Evolutionary conservation across 139 green algal species (phyloP).

Genomic region (Parachlorella kessleri): DNA sequence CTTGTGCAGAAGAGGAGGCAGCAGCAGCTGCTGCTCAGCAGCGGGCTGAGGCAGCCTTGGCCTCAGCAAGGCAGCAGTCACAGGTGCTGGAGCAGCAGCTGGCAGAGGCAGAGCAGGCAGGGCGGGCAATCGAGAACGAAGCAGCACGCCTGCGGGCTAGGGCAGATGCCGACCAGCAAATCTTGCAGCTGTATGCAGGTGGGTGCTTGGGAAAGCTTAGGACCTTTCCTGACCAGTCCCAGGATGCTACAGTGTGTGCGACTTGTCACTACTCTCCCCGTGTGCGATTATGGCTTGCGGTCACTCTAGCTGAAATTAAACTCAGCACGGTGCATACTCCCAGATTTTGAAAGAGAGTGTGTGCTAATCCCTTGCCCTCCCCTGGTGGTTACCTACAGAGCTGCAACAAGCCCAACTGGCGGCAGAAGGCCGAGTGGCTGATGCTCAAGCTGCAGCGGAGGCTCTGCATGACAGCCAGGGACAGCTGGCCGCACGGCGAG

Average conservation of each 20-base stretch:
- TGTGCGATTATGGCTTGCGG: too few species aligned
- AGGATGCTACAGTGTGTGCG: too few species aligned
- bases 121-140: background rate
- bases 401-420: constrained; percentile 5
- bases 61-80: background rate
- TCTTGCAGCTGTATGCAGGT: background rate
- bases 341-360: background rate
- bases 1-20: background rate
- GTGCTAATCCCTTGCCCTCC: background rate
- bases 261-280: too few species aligned
- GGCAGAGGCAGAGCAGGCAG: background rate
- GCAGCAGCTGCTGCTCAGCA: background rate
- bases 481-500: constrained; percentile 19
- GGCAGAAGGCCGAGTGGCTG: background rate
- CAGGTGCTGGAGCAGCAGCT: background rate
- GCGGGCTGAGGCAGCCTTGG: background rate
- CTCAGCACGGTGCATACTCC: background rate
- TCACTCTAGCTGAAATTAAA: too few species aligned
- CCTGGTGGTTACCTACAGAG: background rate
- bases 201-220: background rate
- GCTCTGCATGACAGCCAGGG: constrained; percentile 23
- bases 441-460: constrained; percentile 21
- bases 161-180: background rate
- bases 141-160: background rate
- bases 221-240: background rate